phyloP scores from a whole-genome alignment of 768 basidiomycete species.

The Xerocomellus chrysenteron region DNA sequence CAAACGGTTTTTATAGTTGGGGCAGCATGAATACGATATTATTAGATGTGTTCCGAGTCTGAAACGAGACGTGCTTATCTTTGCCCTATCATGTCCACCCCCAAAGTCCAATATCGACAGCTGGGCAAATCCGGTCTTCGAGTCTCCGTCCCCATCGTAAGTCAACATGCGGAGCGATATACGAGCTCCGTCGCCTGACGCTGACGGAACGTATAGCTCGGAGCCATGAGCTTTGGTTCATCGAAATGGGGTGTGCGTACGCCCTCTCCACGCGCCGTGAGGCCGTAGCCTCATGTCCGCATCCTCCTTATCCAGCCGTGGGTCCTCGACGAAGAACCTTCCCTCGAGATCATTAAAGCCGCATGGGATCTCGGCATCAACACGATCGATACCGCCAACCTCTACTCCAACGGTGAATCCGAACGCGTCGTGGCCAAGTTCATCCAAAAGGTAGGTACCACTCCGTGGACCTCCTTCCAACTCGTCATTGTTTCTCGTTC shows the following conservation, averaged over 20 bases:
- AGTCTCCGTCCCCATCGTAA: constrained; percentile 36
- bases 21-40: too few species aligned
- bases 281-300: neutral
- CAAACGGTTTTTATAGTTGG: too few species aligned
- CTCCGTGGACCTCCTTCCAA: too few species aligned
- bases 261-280: neutral
- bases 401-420: constrained; percentile 37
- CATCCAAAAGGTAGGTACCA: constrained; percentile 32
- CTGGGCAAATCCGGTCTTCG: constrained; percentile 34
- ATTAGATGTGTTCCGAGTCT: too few species aligned
- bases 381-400: constrained; percentile 40
- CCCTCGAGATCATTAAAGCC: constrained; percentile 36
- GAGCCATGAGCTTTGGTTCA: constrained; percentile 28
- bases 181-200: neutral
- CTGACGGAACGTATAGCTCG: constrained; percentile 22
- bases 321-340: constrained; percentile 30
- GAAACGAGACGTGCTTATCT: neutral
- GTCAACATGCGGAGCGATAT: neutral
- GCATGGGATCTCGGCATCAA: constrained; percentile 43
- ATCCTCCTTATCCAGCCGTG: constrained; percentile 5
- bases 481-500: too few species aligned
- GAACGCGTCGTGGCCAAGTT: constrained; percentile 39
- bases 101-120: constrained; percentile 28
- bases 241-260: constrained; percentile 26
- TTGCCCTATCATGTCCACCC: constrained; percentile 5